Evolutionary conservation across 2,329 filamentous ascomycete genomes (phyloP), one percentile per base, ranked within the genome.

Genomic region (Cladosporium colombiae): DNA sequence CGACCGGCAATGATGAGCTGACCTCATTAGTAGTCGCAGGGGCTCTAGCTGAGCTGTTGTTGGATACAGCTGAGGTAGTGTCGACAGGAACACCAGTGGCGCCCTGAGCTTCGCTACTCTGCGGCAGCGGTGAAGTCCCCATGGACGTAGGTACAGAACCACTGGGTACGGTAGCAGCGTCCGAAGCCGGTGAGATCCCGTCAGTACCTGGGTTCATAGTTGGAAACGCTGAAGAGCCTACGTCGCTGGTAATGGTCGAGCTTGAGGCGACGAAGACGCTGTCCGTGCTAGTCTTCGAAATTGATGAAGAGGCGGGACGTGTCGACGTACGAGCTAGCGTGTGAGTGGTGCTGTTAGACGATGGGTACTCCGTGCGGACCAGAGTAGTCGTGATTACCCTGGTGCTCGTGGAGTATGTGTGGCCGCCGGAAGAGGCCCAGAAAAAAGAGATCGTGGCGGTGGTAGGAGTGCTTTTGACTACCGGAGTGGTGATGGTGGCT

Each of bases 401-500:
- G 10, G 70, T 73, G 56, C 67, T 71, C 6, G 72, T 75, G 3
- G 69, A 72, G n/a, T 70, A 73, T 1, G 72, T 73, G 37, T 67
- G 65, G 31, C 67, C 68, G 27, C 68, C 69, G 31, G 70, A 70
- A 40, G 63, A 65, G 29, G 60, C 72, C 52, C 64, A 69, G 65
- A 72, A 74, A 58, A 70, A 68, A 35, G 70, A 68, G 25, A 68
- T 66, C 5, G 70, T 74, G 35, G 71, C 64, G 5, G 69, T 74
- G 18, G 70, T 67, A 13, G 71, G 60, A 7, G 49, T 61, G 55
- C 57, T 59, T 25, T 46, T 44, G 55, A 62, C 61, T 49, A 56
- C 53, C 6, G 59, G 40, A 18, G 49, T 35, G 25, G 44, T 25
- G 18, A 59, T 68, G 11, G 70, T 64, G 33, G 21, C 58, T 44